A percentile compares a stretch with the other conserved stretches of the same genome.
Conservation (phyloP, 164 flowering plant species). For the Macadamia tetraphylla region DNA sequence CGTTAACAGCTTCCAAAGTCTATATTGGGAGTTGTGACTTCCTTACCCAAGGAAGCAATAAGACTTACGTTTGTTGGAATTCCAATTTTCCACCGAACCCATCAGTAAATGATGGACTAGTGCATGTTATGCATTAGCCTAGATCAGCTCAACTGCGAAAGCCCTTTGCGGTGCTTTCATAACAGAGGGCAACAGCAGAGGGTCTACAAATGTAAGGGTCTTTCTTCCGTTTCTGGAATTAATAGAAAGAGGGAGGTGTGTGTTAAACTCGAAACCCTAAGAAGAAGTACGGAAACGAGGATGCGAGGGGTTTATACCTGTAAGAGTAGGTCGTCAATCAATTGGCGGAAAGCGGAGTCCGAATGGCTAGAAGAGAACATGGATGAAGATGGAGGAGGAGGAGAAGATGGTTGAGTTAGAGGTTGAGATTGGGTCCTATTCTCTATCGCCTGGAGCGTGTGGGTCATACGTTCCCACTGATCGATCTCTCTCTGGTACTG, state of each 20-base stretch:
- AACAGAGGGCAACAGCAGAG: too few relatives aligned
- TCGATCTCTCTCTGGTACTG: conserved; percentile 45
- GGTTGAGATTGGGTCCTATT: conserved; percentile 14
- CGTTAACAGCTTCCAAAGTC: too few relatives aligned
- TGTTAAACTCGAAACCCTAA: not conserved
- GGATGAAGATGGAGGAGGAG: not conserved
- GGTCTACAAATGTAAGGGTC: too few relatives aligned
- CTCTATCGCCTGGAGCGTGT: conserved; percentile 37
- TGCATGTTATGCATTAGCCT: too few relatives aligned
- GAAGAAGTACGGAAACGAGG: not conserved
- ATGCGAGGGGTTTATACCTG: conserved; percentile 34
- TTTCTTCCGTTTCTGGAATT: too few relatives aligned
- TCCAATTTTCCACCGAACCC: too few relatives aligned
- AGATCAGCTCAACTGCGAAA: too few relatives aligned
- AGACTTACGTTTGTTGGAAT: too few relatives aligned
- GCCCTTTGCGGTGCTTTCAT: too few relatives aligned
- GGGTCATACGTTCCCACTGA: conserved; percentile 59
- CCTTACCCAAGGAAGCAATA: not conserved
- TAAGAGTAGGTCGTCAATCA: conserved; percentile 44
- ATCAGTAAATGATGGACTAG: too few relatives aligned
- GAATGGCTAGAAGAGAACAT: not conserved
- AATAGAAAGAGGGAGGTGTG: not conserved
- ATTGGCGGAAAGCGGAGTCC: conserved; percentile 16
- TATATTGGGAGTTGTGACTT: not conserved
- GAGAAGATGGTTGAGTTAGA: not conserved